Evolutionary conservation across 2,329 filamentous ascomycete species (phyloP).

Genomic region (Sclerotinia borealis): DNA sequence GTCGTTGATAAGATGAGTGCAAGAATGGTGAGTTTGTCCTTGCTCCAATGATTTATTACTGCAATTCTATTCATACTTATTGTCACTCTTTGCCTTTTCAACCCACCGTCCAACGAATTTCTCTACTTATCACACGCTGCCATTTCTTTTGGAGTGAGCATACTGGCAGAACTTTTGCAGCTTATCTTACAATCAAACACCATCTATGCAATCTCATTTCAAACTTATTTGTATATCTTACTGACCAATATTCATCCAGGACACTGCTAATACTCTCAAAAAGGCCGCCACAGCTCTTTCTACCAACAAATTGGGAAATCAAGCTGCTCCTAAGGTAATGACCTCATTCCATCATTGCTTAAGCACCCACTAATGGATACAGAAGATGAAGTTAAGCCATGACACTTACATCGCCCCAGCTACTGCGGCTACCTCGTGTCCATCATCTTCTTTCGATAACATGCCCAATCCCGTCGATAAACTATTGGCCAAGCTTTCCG

Average conservation of each 20-base stretch:
- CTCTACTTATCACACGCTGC: background rate
- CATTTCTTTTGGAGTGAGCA: background rate
- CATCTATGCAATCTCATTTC: background rate
- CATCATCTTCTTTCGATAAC: slow-evolving; percentile 25
- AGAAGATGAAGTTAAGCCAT: slow-evolving; percentile 45
- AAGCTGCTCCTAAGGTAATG: slow-evolving; percentile 46
- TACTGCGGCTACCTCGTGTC: background rate
- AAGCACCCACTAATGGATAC: slow-evolving; percentile 29
- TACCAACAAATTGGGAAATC: slow-evolving; percentile 51
- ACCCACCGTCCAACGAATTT: no score
- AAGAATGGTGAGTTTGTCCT: slow-evolving; percentile 7
- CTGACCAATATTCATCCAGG: slow-evolving; percentile 20
- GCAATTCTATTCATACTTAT: no score
- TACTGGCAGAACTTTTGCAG: background rate
- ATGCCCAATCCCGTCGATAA: slow-evolving; percentile 60
- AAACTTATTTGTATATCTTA: slow-evolving; percentile 11
- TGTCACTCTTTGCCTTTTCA: background rate
- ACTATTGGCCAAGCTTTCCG: slow-evolving; percentile 65
- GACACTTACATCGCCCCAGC: slow-evolving; percentile 27
- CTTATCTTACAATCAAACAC: background rate
- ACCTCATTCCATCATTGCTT: background rate
- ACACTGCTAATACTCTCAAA: slow-evolving; percentile 27
- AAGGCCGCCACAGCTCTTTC: slow-evolving; percentile 40
- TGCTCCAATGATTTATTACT: background rate
- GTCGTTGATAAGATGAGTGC: slow-evolving; percentile 20